phyloP scores from a whole-genome alignment of 768 basidiomycete genomes.

The Suillus clintonianus region DNA sequence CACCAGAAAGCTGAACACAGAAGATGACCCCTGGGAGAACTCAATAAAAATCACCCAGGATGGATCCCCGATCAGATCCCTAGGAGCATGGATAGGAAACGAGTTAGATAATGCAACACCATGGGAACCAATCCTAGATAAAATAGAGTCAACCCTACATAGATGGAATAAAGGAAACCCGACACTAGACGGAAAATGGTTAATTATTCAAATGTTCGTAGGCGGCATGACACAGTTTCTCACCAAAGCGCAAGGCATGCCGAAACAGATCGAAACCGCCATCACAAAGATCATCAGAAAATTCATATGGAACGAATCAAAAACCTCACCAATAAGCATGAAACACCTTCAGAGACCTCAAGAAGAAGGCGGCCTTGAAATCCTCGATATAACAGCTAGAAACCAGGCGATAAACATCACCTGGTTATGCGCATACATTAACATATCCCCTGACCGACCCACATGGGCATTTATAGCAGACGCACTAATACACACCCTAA shows the following conservation, averaged over 20 bases:
- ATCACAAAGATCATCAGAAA: conserved; percentile 20
- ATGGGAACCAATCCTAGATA: conserved; percentile 32
- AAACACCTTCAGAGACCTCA: not conserved
- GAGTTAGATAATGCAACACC: conserved; percentile 12
- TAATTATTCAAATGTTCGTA: conserved; percentile 19
- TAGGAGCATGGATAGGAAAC: conserved; percentile 38
- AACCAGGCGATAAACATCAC: conserved; percentile 2
- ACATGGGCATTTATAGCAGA: not conserved
- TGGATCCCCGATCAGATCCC: conserved; percentile 25
- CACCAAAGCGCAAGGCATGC: conserved; percentile 29
- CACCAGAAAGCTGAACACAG: conserved; percentile 5
- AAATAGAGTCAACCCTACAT: conserved; percentile 18
- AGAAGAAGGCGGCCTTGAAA: not conserved
- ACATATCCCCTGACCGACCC: not conserved
- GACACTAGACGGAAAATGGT: conserved; percentile 25
- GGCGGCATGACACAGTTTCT: conserved; percentile 28
- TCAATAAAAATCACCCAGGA: conserved; percentile 31
- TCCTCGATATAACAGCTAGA: too few relatives aligned
- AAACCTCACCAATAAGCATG: conserved; percentile 7
- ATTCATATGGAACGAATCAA: conserved; percentile 29
- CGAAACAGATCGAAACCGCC: conserved; percentile 6
- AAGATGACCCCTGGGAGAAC: conserved; percentile 8
- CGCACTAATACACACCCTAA: not conserved
- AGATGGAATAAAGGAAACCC: conserved; percentile 34
- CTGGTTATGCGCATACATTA: too few relatives aligned